These are phyloP conservation scores for Talaromyces sp. DNA, from an alignment of 2,329 filamentous ascomycete species.

Conservation along the genomic window DNA sequence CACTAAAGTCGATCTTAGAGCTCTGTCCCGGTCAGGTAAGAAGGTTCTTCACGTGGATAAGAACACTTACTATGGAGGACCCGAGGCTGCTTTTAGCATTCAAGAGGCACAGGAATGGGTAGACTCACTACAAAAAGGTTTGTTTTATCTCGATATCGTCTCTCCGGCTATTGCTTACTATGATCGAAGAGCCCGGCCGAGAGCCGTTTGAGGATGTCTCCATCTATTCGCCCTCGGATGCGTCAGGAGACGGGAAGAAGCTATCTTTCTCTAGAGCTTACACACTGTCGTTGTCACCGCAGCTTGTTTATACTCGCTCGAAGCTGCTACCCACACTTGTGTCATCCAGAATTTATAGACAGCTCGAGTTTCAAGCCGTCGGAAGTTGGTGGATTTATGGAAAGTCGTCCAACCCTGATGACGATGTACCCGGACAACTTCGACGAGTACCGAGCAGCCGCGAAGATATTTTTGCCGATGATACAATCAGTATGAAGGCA, in stretches of 20 bases:
- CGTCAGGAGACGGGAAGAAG: constrained; percentile 24
- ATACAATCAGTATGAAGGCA: constrained; percentile 70
- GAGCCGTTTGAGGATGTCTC: constrained; percentile 43
- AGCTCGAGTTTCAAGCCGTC: constrained; percentile 90
- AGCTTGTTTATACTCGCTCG: constrained; percentile 82
- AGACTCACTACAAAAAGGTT: constrained; percentile 45
- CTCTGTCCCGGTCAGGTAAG: constrained; percentile 87
- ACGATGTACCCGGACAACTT: constrained; percentile 44
- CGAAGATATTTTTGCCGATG: constrained; percentile 85
- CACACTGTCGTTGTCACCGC: constrained; percentile 77
- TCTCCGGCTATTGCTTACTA: constrained; percentile 17
- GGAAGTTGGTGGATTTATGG: constrained; percentile 83
- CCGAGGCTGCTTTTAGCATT: constrained; percentile 81
- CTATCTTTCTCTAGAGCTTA: constrained; percentile 67
- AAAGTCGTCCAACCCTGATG: constrained; percentile 23
- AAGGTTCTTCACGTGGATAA: constrained; percentile 86
- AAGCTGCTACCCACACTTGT: constrained; percentile 75
- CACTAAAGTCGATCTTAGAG: constrained; percentile 65
- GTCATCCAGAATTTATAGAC: constrained; percentile 82
- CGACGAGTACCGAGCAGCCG: constrained; percentile 79
- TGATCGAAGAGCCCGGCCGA: constrained; percentile 31
- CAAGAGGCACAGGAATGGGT: constrained; percentile 79
- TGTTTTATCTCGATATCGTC: constrained; percentile 18
- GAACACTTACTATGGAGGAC: constrained; percentile 83
- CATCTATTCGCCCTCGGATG: constrained; percentile 28